Base-by-base conservation (phyloP, 2,329 filamentous ascomycete species). In the Exophiala calicioides region DNA sequence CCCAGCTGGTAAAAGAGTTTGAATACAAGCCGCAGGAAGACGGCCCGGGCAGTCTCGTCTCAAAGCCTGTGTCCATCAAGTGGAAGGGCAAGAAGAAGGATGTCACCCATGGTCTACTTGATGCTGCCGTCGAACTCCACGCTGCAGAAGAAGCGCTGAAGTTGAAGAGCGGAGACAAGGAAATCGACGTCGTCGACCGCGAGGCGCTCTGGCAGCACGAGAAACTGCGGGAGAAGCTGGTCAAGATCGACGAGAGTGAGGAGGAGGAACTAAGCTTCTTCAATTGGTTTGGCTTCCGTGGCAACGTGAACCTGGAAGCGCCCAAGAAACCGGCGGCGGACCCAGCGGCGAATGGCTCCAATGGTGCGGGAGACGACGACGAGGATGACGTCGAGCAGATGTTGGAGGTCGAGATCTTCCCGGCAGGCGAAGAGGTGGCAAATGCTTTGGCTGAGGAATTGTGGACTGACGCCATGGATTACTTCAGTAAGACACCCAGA, bases 41-140 rank as follows among this genome's bases (percentile, higher is more conserved):
- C 63, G 77, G 80, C 61, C 52, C 90, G 81, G 81, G 75, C 26
- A 88, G 88, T 26, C 78, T 95, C 24, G 88, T 96, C 47, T 90
- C 85, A 18, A 89, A 95, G 73, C 91, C 91, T 4, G 88, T 96
- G 57, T 78, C 83, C 58, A 91, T 97, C 68, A 76, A 82, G 64
- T 95, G 89, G 90, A 93, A 90, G 80, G 79, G 81, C 61, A 81
- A 81, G 63, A 86, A 80, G 62, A 87, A 87, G 74, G 91, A 97
- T 68, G 72, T 90, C 61, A 96, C 89, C 27, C 77, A 81, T 44
- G 90, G 91, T 36, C 72, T 96, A 62, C 81, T 91, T 26, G 81
- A 84, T 66, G 79, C 87, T 27, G 87, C 85, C 44, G 77, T 80
- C 61, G 78, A 84, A 62, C 76, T 90, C 39, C 87, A 77, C 63